Base-by-base conservation (phyloP, 257 asterid species). In the Nicotiana tomentosiformis region DNA sequence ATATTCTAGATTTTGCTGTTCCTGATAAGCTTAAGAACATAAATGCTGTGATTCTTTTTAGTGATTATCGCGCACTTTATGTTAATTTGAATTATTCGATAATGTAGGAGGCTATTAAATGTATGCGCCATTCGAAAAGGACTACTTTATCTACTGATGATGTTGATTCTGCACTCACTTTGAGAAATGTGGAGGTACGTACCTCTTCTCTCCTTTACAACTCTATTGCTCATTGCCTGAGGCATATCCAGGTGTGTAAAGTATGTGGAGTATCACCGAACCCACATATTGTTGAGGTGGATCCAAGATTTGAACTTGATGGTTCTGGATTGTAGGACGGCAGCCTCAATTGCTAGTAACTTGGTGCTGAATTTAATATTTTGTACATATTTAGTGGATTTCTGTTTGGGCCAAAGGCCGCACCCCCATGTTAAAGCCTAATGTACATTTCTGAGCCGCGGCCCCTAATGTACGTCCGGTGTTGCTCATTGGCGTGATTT, bases 101-200 rank as follows among this genome's bases (percentile, higher is more conserved):
- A 83, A 81, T 83, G 4, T 89, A 96, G 99, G 99, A 96, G 86
- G 90, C 98, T 86, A 94, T 96, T 76, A 96, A 96, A 85, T 96
- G 98, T 88, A 96, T 94, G 98, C 91, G 99, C 43, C 99, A 96
- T 85, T 96, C 99, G 30, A 92, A 93, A 86, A 91, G 98, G 86
- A 93, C 98, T 77, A 91, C 96, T 82, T 91, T 96, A 82, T 91
- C 98, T 8, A 88, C 97, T 2, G 97, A 90, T 5, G 98, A 96
- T 65, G 98, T 96, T 29, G 99, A 96, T 80, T 91, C 97, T 88
- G 99, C 99, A n/a, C 97, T 96, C 68, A 86, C 89, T 60, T 88
- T 96, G 78, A 88, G 97, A 87, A 94, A 96, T 74, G 95, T 94
- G n/a, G 99, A 96, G 98, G 99, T 96, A 78, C 2, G 99, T 94